Evolutionary conservation across 1,284 basidiomycete species (phyloP).

Genomic region (Cryptococcus deneoformans): DNA sequence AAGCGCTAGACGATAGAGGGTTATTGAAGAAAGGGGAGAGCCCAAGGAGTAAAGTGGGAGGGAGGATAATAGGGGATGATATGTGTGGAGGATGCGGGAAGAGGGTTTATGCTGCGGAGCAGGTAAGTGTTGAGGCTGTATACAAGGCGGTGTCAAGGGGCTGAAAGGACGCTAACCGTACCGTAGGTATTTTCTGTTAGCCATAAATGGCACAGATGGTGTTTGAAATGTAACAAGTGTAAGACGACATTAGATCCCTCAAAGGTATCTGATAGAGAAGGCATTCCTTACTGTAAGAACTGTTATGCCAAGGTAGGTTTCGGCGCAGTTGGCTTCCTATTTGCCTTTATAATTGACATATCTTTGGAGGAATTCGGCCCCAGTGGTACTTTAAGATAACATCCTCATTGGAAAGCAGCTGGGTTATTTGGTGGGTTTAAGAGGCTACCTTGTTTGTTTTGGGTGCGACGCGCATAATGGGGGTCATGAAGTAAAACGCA

Average conservation of each 20-base stretch:
- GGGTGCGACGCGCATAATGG: too few species aligned
- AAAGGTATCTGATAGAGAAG: slow-evolving; percentile 59
- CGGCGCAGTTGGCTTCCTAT: background rate
- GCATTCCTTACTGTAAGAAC: slow-evolving; percentile 43
- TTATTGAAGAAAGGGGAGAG: slow-evolving; percentile 28
- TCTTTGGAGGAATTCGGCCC: slow-evolving; percentile 1
- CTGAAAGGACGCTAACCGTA: background rate
- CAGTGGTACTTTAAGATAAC: slow-evolving; percentile 1
- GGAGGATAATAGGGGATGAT: slow-evolving; percentile 31
- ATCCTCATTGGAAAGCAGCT: background rate
- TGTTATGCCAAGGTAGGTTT: slow-evolving; percentile 43
- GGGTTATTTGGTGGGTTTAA: too few species aligned
- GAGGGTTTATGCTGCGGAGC: slow-evolving; percentile 49
- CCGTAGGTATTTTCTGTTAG: background rate
- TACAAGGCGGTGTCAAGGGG: background rate
- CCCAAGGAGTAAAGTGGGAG: slow-evolving; percentile 41
- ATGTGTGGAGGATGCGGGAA: slow-evolving; percentile 43
- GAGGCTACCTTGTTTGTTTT: too few species aligned
- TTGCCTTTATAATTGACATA: background rate
- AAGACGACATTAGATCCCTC: slow-evolving; percentile 39
- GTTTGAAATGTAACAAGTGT: slow-evolving; percentile 42
- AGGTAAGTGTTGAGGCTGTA: slow-evolving; percentile 25
- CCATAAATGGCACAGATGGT: slow-evolving; percentile 43
- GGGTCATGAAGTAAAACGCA: too few species aligned
- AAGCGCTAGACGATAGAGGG: slow-evolving; percentile 33